These are phyloP conservation scores for Alternaria brassicae DNA, from an alignment of 2,329 filamentous ascomycete genomes.

Conservation along the genomic window DNA sequence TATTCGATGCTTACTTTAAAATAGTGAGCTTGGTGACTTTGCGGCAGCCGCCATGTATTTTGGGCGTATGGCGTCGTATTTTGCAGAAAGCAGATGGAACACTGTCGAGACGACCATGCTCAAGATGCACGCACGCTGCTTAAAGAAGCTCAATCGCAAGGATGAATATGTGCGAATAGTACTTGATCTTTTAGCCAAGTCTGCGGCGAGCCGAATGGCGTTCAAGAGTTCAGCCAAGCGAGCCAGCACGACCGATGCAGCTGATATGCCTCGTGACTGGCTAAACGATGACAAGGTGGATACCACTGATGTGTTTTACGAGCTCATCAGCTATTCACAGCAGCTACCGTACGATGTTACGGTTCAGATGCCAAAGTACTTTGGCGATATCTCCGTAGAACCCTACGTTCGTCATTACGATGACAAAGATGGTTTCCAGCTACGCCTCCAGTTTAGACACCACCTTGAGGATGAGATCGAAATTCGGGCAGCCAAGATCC, in stretches of 20 bases:
- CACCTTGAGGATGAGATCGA: slow-evolving; percentile 74
- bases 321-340: slow-evolving; percentile 58
- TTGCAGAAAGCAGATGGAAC: slow-evolving; percentile 79
- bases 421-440: slow-evolving; percentile 75
- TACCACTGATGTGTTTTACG: slow-evolving; percentile 47
- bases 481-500: slow-evolving; percentile 70
- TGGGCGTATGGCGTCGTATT: slow-evolving; percentile 73
- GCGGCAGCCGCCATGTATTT: slow-evolving; percentile 78
- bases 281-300: slow-evolving; percentile 50
- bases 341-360: slow-evolving; percentile 67
- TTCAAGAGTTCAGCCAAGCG: slow-evolving; percentile 32
- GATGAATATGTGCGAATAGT: slow-evolving; percentile 82
- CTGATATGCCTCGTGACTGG: slow-evolving; percentile 36
- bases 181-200: slow-evolving; percentile 75
- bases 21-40: slow-evolving; percentile 71
- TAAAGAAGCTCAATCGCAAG: slow-evolving; percentile 75
- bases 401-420: slow-evolving; percentile 73
- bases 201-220: slow-evolving; percentile 52
- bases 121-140: slow-evolving; percentile 81
- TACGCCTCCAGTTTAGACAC: slow-evolving; percentile 73
- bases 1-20: slow-evolving; percentile 10
- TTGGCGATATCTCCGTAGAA: slow-evolving; percentile 71
- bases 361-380: slow-evolving; percentile 75
- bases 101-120: slow-evolving; percentile 83
- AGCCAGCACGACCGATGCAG: slow-evolving; percentile 13